Base-by-base conservation (phyloP, 768 basidiomycete genomes). In the Mycena amicta region DNA sequence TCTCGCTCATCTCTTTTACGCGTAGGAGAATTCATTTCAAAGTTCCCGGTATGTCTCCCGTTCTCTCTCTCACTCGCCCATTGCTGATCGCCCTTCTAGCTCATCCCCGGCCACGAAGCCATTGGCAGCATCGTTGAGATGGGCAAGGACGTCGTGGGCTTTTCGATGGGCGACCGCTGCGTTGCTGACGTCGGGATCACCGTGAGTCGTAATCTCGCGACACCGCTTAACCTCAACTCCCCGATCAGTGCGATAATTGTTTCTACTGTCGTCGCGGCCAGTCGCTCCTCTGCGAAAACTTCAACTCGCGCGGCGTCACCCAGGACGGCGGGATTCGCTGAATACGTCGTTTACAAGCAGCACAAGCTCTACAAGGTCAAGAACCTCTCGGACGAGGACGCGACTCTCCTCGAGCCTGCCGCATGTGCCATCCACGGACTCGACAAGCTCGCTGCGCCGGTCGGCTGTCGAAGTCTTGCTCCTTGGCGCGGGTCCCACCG, bases 391-490 rank as follows among this genome's bases (percentile, higher is more conserved):
- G 92, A 95, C 68, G 89, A 92, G 66, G 93, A 95, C 62, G 85
- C 93, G 1, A 93, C 92, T 2, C 83, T 96, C 20, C 80, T 95
- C 31, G 93, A 95, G 69, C 94, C 94, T 39, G 91, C 92, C 3
- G 88, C 93, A 4, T 96, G 93, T 64, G 94, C 94, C 29, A 84
- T 96, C 51, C 93, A 96, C 70, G 93, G 93, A 5, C 85, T 95
- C 60, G 93, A 96, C 74, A 92, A 93, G 71, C 83, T 96, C 56
- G 83, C 78, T 56, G 87, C 91, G 1, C 84, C 88, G 3, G 90
- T 94, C 57, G 93, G 93, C 26, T 37, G 77, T 90, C 39, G 92
- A 94, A 50, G 92, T 90, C 20, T 83, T 96, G 52, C 77, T 95
- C 31, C 80, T 95, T 46, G 93, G 93, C 51, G 90, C 93, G n/a